phyloP scores from a whole-genome alignment of 2,329 filamentous ascomycete genomes.

The Pseudopyrenochaeta lycopersici region DNA sequence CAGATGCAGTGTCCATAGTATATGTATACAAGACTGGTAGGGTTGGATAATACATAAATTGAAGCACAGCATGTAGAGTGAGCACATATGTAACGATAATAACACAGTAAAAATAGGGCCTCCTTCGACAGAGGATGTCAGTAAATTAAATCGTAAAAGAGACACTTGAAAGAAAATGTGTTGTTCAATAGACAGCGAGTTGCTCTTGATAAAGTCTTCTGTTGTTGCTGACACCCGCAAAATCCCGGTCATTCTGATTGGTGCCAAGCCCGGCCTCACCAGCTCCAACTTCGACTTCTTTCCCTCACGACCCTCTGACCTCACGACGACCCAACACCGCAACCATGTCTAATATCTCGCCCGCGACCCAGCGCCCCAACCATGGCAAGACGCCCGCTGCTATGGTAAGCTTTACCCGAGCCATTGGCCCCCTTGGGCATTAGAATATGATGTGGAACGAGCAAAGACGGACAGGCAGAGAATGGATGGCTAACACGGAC shows the following conservation, averaged over 20 bases:
- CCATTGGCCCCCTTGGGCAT: constrained; percentile 13
- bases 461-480: background rate
- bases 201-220: background rate
- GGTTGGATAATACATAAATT: no score
- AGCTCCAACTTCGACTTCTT: constrained; percentile 23
- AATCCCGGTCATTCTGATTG: constrained; percentile 31
- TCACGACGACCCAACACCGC: constrained; percentile 18
- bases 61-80: no score
- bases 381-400: constrained; percentile 40
- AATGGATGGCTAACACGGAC: constrained; percentile 22
- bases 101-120: no score
- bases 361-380: no score
- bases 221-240: constrained; percentile 31
- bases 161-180: no score
- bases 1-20: no score
- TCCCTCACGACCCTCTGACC: constrained; percentile 12
- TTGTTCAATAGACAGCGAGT: no score
- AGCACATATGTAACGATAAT: no score
- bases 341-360: constrained; percentile 23
- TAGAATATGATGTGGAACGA: constrained; percentile 1
- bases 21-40: no score
- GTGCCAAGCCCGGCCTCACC: constrained; percentile 20
- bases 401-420: constrained; percentile 28
- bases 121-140: no score
- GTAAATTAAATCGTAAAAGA: no score